These are phyloP conservation scores for Quercus parvula DNA, from an alignment of 306 rosid species.

Conservation along the genomic window DNA sequence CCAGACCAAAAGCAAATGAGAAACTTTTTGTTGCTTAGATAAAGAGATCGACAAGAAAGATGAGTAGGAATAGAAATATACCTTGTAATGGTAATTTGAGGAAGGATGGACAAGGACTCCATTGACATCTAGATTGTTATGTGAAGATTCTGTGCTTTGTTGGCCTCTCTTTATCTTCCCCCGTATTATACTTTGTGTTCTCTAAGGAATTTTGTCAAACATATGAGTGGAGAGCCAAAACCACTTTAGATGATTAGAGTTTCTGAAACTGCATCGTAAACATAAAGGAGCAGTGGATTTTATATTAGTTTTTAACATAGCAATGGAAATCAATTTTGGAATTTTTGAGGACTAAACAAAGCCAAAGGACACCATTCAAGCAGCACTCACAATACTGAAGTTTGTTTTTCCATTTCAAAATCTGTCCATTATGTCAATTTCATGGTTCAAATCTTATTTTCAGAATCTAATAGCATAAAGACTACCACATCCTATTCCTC, in stretches of 20 bases:
- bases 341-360: no score
- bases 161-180: not conserved
- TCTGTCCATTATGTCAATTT: no score
- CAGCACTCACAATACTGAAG: not conserved
- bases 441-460: no score
- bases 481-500: no score
- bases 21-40: not conserved
- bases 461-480: no score
- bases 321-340: no score
- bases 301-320: no score
- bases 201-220: not conserved
- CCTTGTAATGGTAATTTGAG: constrained; percentile 33
- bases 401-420: no score
- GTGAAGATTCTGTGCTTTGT: not conserved
- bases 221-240: not conserved
- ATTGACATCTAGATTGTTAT: not conserved
- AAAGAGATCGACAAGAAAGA: not conserved
- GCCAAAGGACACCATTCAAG: not conserved
- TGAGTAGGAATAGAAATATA: not conserved
- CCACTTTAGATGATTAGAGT: not conserved
- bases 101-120: constrained; percentile 11
- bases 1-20: not conserved
- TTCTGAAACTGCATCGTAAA: not conserved
- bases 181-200: not conserved
- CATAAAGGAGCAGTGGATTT: no score